Evolutionary conservation across 2,329 filamentous ascomycete species (phyloP), one percentile per base, ranked within the genome.

Genomic region (Sporothrix schenckii): DNA sequence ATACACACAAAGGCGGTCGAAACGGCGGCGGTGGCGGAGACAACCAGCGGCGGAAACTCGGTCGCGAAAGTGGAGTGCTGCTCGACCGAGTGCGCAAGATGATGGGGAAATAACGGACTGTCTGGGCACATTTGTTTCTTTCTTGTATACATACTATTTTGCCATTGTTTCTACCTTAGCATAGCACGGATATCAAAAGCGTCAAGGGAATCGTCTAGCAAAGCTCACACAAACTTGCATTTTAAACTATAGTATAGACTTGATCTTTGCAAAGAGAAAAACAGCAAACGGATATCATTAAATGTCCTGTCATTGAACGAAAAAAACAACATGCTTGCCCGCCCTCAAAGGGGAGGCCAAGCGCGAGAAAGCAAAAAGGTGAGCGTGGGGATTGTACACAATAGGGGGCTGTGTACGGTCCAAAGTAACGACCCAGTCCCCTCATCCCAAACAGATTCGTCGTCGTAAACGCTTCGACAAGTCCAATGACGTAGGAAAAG

Each of bases 31-130:
- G 44, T 19, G 63, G 52, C 24, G 41, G 68, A 13, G 50, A 69
- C 54, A 70, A 65, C 49, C 65, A 65, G 13, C 89, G 91, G 81
- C 87, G 91, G 79, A 94, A 92, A 81, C 79, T 97, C 63, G 93
- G 93, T 1, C 85, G 92, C 72, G 93, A 97, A 83, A 94, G 93
- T 75, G 86, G 85, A 47, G 84, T 94, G 50, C 76, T 97, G 75
- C 81, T 97, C 70, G 91, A 93, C 76, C 92, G 90, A 80, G 90
- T 94, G 47, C 90, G 90, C 83, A 89, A 84, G 77, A 83, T 96
- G 79, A 86, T 95, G 72, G 85, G 83, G 2, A 77, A 81, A 39
- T 74, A 69, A 63, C 7, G 16, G 11, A 13, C 41, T 13, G 41
- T 44, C 11, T 16, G 10, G 11, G 41, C 4, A 13, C 19, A 13